Evolutionary conservation across 2,329 filamentous ascomycete species (phyloP).

Genomic region (Cercospora zeina): DNA sequence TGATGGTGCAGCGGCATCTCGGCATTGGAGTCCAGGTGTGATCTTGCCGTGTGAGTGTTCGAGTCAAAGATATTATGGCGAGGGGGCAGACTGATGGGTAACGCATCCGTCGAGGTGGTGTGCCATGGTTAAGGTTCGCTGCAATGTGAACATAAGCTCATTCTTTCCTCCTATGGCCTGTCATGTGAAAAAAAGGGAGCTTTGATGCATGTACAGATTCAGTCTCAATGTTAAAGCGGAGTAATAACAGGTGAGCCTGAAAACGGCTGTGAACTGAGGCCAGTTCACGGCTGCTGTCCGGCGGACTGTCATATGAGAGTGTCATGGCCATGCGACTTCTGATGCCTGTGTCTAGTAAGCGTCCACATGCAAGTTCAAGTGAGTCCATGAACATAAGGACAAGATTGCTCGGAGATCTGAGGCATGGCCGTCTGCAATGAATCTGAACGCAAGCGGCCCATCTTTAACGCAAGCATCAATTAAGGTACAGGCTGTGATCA

Average conservation of each 20-base stretch:
- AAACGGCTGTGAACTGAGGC: not conserved
- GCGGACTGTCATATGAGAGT: not conserved
- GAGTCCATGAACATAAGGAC: not conserved
- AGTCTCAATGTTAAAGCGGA: not conserved
- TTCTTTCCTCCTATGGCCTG: not conserved
- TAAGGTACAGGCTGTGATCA: not conserved
- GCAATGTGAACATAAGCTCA: not conserved
- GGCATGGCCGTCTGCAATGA: not conserved
- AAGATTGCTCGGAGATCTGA: not conserved
- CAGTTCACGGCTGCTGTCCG: not conserved
- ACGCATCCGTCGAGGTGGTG: not conserved
- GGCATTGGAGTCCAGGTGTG: not conserved
- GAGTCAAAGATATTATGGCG: no score
- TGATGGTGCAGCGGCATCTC: conserved; percentile 1
- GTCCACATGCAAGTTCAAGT: not conserved
- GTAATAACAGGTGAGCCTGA: not conserved
- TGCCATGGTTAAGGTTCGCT: not conserved
- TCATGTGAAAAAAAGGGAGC: not conserved
- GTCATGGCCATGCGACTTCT: not conserved
- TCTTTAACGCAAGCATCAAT: not conserved
- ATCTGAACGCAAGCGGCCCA: not conserved
- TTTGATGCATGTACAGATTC: not conserved
- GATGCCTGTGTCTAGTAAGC: not conserved
- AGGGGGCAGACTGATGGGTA: not conserved
- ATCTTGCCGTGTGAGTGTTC: not conserved